A percentile compares a stretch with the other conserved stretches of the same genome.
These are phyloP conservation scores for Gaeumannomyces sp. DNA, from an alignment of 2,329 filamentous ascomycete genomes.

Conservation along the genomic window DNA sequence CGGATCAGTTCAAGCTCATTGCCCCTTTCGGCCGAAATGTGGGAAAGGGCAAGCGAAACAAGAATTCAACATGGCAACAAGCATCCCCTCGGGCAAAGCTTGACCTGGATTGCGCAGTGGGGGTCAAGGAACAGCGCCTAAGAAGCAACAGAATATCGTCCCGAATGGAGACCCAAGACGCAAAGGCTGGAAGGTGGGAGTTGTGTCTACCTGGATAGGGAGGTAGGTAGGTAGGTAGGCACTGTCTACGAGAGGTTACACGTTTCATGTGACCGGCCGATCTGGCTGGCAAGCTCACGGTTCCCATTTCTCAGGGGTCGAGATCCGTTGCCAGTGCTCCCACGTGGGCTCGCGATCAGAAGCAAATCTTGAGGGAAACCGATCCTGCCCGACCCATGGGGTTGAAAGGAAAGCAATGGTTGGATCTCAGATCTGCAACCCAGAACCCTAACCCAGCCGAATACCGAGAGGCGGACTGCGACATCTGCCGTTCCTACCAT, in stretches of 20 bases:
- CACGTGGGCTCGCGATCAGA: background rate
- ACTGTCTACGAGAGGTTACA: too few species aligned
- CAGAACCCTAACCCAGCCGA: background rate
- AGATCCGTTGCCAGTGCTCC: too few species aligned
- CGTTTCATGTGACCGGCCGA: background rate
- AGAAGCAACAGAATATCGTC: too few species aligned
- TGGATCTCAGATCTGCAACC: background rate
- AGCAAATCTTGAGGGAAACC: background rate
- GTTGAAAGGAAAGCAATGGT: background rate
- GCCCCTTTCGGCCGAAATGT: background rate
- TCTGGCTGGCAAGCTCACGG: background rate
- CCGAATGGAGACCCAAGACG: too few species aligned
- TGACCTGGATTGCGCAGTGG: too few species aligned
- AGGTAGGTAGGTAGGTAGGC: too few species aligned
- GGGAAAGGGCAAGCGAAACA: background rate
- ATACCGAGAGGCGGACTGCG: background rate
- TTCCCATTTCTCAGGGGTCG: too few species aligned
- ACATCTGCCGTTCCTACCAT: background rate
- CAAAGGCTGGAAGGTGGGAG: too few species aligned
- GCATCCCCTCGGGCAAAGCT: too few species aligned
- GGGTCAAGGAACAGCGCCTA: too few species aligned
- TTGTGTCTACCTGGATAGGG: too few species aligned
- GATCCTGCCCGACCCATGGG: background rate
- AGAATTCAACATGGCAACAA: background rate
- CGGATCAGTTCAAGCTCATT: background rate